These are phyloP conservation scores for Cordia subcordata DNA, from an alignment of 257 asterid genomes.

Conservation along the genomic window DNA sequence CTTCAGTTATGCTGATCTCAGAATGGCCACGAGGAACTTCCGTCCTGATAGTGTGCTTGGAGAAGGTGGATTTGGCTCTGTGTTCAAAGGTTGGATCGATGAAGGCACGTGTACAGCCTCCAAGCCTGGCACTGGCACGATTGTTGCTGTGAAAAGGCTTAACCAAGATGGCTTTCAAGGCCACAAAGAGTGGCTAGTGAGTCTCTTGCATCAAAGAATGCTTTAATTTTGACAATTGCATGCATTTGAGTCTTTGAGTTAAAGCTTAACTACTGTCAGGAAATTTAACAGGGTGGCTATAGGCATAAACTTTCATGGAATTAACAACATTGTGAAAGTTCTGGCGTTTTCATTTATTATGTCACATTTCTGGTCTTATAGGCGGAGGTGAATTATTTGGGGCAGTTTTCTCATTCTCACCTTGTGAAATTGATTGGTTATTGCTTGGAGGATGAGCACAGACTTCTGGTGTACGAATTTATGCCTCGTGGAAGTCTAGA, in stretches of 20 bases:
- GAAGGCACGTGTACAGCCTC: constrained; percentile 54
- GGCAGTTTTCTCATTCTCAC: constrained; percentile 30
- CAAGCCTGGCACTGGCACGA: constrained; percentile 72
- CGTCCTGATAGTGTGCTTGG: constrained; percentile 82
- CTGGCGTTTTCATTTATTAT: not conserved
- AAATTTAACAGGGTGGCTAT: not conserved
- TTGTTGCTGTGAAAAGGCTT: constrained; percentile 76
- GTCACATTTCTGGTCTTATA: constrained; percentile 7
- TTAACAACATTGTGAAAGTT: not conserved
- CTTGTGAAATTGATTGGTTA: constrained; percentile 30
- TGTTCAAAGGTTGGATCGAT: constrained; percentile 90
- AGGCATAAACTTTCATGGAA: not conserved
- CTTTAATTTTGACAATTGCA: not conserved
- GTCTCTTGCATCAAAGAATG: constrained; percentile 14
- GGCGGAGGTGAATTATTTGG: constrained; percentile 40
- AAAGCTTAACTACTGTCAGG: not conserved
- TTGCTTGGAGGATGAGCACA: constrained; percentile 38
- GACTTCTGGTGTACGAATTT: constrained; percentile 27
- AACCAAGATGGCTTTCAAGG: constrained; percentile 75
- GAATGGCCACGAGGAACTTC: constrained; percentile 71
- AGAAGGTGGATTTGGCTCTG: constrained; percentile 88
- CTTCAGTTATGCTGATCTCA: constrained; percentile 60
- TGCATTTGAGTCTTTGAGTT: not conserved
- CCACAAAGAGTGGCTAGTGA: constrained; percentile 87
- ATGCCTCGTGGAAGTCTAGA: constrained; percentile 39